phyloP scores from a whole-genome alignment of 345 rosid species.

The Lepidium didymum region DNA sequence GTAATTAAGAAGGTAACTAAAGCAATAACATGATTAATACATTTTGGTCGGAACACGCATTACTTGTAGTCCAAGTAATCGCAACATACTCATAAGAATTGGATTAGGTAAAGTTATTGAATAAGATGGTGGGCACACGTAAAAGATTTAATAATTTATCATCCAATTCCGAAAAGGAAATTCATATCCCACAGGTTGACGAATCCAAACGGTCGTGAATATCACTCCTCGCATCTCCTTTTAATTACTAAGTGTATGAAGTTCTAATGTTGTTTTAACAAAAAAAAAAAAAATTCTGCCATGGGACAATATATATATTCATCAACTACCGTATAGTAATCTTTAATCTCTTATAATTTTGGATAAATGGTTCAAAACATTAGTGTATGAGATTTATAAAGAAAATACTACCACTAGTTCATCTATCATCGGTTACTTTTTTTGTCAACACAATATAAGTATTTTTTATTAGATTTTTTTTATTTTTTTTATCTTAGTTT shows the following conservation, averaged over 20 bases:
- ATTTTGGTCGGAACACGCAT: neutral
- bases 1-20: neutral
- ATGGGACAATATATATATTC: too few relatives aligned
- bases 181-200: neutral
- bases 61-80: slow-evolving; percentile 11
- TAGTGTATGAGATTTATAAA: too few relatives aligned
- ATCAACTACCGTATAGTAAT: too few relatives aligned
- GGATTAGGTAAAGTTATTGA: neutral
- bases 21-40: neutral
- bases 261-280: neutral
- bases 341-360: too few relatives aligned
- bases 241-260: too few relatives aligned
- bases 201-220: neutral
- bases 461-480: too few relatives aligned
- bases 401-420: too few relatives aligned
- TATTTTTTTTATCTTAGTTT: neutral
- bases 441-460: too few relatives aligned
- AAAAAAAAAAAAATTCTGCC: too few relatives aligned
- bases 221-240: neutral
- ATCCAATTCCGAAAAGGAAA: neutral
- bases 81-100: neutral
- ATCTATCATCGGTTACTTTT: too few relatives aligned
- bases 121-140: neutral
- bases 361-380: too few relatives aligned
- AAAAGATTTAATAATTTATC: neutral